Percentiles rank a stretch among this genome's conserved stretches.
phyloP scores from a whole-genome alignment of 345 rosid genomes.

The Nephelium lappaceum region DNA sequence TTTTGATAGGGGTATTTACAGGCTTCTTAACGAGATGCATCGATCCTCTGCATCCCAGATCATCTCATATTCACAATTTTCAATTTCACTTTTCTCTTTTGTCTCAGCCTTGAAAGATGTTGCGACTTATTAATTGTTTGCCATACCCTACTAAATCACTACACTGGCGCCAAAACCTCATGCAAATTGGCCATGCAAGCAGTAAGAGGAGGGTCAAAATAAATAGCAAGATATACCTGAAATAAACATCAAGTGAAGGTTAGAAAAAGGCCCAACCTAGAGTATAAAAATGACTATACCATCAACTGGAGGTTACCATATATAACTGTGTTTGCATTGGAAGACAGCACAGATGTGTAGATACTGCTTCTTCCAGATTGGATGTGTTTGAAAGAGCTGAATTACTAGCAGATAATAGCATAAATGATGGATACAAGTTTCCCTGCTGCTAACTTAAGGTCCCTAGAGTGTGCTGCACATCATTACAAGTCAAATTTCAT shows the following conservation, averaged over 20 bases:
- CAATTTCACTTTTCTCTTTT: slow-evolving; percentile 82
- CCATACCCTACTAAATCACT: slow-evolving; percentile 34
- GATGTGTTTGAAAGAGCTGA: slow-evolving; percentile 36
- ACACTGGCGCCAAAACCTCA: slow-evolving; percentile 42
- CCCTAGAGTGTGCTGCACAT: slow-evolving; percentile 83
- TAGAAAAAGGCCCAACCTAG: slow-evolving; percentile 18
- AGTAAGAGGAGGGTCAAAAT: slow-evolving; percentile 53
- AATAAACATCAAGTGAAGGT: slow-evolving; percentile 17
- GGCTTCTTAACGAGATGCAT: slow-evolving; percentile 87
- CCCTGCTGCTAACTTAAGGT: slow-evolving; percentile 97
- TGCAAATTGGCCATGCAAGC: slow-evolving; percentile 71
- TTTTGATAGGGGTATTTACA: slow-evolving; percentile 29
- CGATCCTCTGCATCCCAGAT: slow-evolving; percentile 91
- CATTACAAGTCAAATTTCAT: slow-evolving; percentile 25
- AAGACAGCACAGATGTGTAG: slow-evolving; percentile 76
- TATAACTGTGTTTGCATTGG: slow-evolving; percentile 77
- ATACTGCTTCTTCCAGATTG: slow-evolving; percentile 42
- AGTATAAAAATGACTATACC: slow-evolving; percentile 11
- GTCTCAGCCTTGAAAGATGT: slow-evolving; percentile 41
- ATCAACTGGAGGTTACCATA: slow-evolving; percentile 54
- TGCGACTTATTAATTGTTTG: slow-evolving; percentile 43
- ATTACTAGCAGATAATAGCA: slow-evolving; percentile 71
- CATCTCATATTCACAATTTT: slow-evolving; percentile 80
- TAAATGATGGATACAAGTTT: slow-evolving; percentile 88
- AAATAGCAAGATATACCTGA: slow-evolving; percentile 71